phyloP scores from a whole-genome alignment of 805 yeast genomes.

The Starmera dryadoides region DNA sequence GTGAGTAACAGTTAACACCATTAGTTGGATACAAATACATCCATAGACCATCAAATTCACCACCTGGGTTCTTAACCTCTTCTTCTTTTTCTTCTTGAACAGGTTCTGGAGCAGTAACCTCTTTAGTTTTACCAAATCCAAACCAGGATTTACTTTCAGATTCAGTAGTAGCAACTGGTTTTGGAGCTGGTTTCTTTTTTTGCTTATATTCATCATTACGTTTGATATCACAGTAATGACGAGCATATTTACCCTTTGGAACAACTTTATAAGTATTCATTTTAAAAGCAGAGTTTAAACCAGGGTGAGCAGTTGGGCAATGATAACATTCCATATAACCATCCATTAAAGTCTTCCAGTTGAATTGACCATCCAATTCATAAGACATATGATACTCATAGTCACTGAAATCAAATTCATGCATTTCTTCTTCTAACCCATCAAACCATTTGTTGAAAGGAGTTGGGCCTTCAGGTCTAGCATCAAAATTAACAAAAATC shows the following conservation, averaged over 20 bases:
- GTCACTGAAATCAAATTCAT: conserved; percentile 52
- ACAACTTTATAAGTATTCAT: conserved; percentile 63
- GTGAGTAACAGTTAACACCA: conserved; percentile 58
- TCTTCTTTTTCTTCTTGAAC: neutral
- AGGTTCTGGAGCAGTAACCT: conserved; percentile 11
- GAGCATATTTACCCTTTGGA: conserved; percentile 50
- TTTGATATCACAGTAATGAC: conserved; percentile 53
- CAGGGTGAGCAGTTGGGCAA: conserved; percentile 64
- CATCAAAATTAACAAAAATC: conserved; percentile 48
- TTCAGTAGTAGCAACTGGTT: conserved; percentile 23
- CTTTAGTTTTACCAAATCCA: conserved; percentile 35
- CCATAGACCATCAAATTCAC: conserved; percentile 57
- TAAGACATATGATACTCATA: conserved; percentile 61
- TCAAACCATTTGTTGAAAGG: conserved; percentile 46
- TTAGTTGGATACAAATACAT: conserved; percentile 53
- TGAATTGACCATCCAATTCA: conserved; percentile 55
- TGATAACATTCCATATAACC: conserved; percentile 65
- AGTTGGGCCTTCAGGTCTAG: conserved; percentile 29
- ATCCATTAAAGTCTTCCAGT: conserved; percentile 63
- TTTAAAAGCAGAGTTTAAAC: conserved; percentile 45
- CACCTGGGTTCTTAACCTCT: conserved; percentile 45
- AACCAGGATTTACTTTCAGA: conserved; percentile 42
- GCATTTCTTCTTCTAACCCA: conserved; percentile 44
- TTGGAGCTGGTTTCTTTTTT: conserved; percentile 10
- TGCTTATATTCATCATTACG: conserved; percentile 25